These are phyloP conservation scores for Pistacia atlantica DNA, from an alignment of 345 rosid genomes.

Conservation along the genomic window DNA sequence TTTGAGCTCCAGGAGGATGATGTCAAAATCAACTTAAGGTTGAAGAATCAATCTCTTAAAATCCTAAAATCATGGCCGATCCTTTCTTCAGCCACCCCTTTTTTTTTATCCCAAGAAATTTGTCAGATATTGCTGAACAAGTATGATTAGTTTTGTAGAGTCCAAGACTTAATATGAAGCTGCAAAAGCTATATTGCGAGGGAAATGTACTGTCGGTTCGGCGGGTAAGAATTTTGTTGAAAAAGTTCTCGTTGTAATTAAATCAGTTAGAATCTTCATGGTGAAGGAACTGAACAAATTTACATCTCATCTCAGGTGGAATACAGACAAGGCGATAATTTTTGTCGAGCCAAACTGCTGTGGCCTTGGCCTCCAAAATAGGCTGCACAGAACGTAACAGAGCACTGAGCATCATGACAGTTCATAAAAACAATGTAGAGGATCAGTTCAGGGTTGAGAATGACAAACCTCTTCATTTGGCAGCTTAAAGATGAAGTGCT, in stretches of 20 bases:
- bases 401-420: conserved; percentile 1
- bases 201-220: neutral
- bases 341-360: conserved; percentile 81
- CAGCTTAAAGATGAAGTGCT: conserved; percentile 70
- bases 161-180: neutral
- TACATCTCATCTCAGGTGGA: conserved; percentile 66
- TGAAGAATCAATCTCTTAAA: neutral
- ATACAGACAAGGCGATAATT: conserved; percentile 75
- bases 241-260: neutral
- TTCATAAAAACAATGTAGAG: neutral
- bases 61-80: neutral
- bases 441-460: neutral
- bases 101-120: neutral
- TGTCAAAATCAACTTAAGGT: neutral
- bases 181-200: neutral
- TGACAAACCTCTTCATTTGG: conserved; percentile 71
- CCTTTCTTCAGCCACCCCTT: too few species aligned
- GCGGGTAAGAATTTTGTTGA: neutral
- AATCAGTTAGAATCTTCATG: conserved; percentile 41
- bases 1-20: neutral
- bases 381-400: conserved; percentile 39
- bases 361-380: conserved; percentile 79
- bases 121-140: neutral
- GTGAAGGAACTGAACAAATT: conserved; percentile 50
- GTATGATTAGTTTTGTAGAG: neutral